Percentiles rank a stretch among this genome's conserved stretches.
Evolutionary conservation across 306 rosid species (phyloP).

Genomic region (Sesbania bispinosa): DNA sequence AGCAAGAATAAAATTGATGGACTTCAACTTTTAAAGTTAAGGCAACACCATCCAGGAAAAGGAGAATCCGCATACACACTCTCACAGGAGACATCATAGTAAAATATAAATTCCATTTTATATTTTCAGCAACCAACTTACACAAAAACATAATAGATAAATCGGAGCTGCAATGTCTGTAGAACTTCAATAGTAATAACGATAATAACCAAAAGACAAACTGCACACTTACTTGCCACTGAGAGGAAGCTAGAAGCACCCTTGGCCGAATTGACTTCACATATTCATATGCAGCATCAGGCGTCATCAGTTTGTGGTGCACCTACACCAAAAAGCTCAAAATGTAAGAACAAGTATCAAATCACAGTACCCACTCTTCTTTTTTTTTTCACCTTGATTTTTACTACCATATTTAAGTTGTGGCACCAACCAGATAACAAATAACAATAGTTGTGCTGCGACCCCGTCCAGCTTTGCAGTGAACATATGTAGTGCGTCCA

Average conservation of each 20-base stretch:
- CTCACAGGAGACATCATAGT: no score
- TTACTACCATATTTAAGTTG: not conserved
- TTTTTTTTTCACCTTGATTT: not conserved
- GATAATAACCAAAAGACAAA: not conserved
- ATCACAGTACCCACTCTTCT: not conserved
- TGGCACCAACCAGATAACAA: conserved; percentile 77
- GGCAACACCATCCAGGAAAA: no score
- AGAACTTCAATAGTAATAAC: not conserved
- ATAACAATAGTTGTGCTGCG: conserved; percentile 95
- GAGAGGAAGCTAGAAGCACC: conserved; percentile 91
- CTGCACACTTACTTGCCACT: conserved; percentile 66
- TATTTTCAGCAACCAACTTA: not conserved
- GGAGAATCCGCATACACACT: no score
- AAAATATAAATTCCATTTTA: not conserved
- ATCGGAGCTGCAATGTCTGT: not conserved
- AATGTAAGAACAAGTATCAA: conserved; percentile 19
- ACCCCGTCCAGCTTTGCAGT: conserved; percentile 99
- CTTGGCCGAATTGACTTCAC: conserved; percentile 85
- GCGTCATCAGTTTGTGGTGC: conserved; percentile 86
- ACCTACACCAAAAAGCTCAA: conserved; percentile 49
- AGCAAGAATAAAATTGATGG: not conserved
- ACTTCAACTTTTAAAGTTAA: not conserved
- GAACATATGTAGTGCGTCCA: conserved; percentile 87
- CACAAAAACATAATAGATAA: not conserved
- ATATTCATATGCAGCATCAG: conserved; percentile 74